phyloP scores from a whole-genome alignment of 768 basidiomycete genomes.

The Nidularia sp. region DNA sequence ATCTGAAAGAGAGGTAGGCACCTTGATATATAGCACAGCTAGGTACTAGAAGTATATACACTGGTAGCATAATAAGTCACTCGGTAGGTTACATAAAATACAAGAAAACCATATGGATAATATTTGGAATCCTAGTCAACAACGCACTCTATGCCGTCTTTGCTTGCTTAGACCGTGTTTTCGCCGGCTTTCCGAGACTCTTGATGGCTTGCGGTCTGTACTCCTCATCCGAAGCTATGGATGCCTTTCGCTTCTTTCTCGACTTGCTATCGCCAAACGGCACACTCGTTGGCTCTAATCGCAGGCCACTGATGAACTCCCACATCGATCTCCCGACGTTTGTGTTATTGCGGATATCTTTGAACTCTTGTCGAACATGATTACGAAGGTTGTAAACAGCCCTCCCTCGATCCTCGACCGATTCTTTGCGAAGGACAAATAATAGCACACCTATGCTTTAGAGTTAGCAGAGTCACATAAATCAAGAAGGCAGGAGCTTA shows the following conservation, averaged over 20 bases:
- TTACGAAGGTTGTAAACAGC: conserved; percentile 56
- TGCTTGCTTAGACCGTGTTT: conserved; percentile 35
- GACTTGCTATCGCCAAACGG: not conserved
- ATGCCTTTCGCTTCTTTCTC: conserved; percentile 20
- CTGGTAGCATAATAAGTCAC: too few species aligned
- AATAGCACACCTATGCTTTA: conserved; percentile 56
- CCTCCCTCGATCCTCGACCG: conserved; percentile 43
- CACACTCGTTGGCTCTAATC: conserved; percentile 19
- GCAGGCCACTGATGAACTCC: conserved; percentile 42
- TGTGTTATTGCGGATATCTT: conserved; percentile 64
- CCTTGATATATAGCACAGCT: too few species aligned
- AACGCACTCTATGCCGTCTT: conserved; percentile 9
- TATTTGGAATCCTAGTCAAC: not conserved
- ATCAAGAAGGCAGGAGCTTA: conserved; percentile 22
- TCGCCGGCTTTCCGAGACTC: conserved; percentile 28
- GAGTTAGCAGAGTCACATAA: not conserved
- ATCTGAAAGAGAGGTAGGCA: conserved; percentile 5
- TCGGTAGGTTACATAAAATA: too few species aligned
- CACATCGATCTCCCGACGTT: conserved; percentile 54
- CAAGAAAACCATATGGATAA: not conserved
- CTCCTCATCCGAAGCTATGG: conserved; percentile 35
- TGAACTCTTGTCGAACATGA: conserved; percentile 49
- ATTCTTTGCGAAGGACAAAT: conserved; percentile 43
- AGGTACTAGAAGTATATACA: too few species aligned
- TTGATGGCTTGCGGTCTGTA: conserved; percentile 29